Base-by-base conservation (phyloP, 2,329 filamentous ascomycete species). In the Camillea tinctor region DNA sequence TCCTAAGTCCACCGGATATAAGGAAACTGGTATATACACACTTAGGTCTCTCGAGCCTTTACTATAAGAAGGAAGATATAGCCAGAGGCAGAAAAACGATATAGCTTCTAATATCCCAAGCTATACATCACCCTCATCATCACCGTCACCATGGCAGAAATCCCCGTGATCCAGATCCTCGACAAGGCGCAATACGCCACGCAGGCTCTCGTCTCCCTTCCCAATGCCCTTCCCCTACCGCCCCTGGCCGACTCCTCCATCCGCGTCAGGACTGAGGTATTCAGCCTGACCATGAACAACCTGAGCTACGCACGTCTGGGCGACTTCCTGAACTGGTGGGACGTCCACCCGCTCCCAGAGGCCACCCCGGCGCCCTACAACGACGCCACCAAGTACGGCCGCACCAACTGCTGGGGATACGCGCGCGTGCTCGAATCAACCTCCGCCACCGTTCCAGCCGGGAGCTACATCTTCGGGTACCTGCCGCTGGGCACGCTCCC, bases 331-430 rank as follows among this genome's bases (percentile, higher is more conserved):
- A 49, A 65, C 51, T 76, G 74, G 73, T 83, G 80, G 79, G 73
- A 77, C 61, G 68, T 76, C 7, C 81, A 80, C 65, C 80, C 76
- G 0, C 71, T 79, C 0, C 79, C 78, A 0, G 13, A 62, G 0
- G 64, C 66, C 19, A 72, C 73, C 1, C 73, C 72, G 4, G 63
- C 69, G 0, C 70, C 72, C 3, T 74, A 71, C 44, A 74, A 76
- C 63, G 72, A 81, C 64, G 30, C 55, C 3, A 51, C 68, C 2
- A 65, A 67, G n/a, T 82, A 79, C 71, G 80, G 79, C 3, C 78
- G 80, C 60, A 77, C 79, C 13, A 76, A 77, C 49, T 77, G 75
- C n/a, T 83, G 80, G 80, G 81, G 81, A 0, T 80, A 77, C 57
- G 80, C 74, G 7, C 68, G 73, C 22, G 74, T 81, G 4, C 51